A percentile compares a stretch with the other conserved stretches of the same genome.
Evolutionary conservation across 2,329 filamentous ascomycete species (phyloP).

Genomic region (Colletotrichum camelliae): DNA sequence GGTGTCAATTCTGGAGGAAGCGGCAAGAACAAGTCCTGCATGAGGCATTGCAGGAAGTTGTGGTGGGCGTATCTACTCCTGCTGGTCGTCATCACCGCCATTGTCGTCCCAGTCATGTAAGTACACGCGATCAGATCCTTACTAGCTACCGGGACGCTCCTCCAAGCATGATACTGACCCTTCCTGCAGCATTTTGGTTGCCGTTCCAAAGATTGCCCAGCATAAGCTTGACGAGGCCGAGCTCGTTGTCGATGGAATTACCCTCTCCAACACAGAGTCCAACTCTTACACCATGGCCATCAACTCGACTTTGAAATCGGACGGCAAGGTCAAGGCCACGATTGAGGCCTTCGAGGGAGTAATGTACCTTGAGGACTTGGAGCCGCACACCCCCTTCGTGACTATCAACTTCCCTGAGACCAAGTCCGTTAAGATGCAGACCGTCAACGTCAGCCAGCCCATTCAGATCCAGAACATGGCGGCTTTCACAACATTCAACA

Average conservation of each 20-base stretch:
- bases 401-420: constrained; percentile 58
- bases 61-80: constrained; percentile 67
- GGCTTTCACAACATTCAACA: constrained; percentile 61
- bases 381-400: constrained; percentile 53
- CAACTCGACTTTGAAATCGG: constrained; percentile 59
- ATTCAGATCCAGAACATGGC: constrained; percentile 50
- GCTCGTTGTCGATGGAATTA: constrained; percentile 57
- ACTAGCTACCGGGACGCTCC: background rate
- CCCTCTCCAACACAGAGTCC: constrained; percentile 50
- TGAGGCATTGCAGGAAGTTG: constrained; percentile 57
- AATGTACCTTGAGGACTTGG: constrained; percentile 59
- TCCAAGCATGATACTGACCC: background rate
- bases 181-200: constrained; percentile 56
- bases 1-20: background rate
- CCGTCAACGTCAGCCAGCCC: constrained; percentile 57
- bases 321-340: constrained; percentile 56
- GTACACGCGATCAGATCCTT: constrained; percentile 30
- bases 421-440: constrained; percentile 50
- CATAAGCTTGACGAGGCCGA: constrained; percentile 57
- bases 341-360: constrained; percentile 56
- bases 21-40: constrained; percentile 43
- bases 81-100: constrained; percentile 52
- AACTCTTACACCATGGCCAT: constrained; percentile 56
- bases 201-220: constrained; percentile 62
- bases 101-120: constrained; percentile 66